Evolutionary conservation across 768 basidiomycete genomes (phyloP).

Genomic region (Sporobolomyces phaffii): DNA sequence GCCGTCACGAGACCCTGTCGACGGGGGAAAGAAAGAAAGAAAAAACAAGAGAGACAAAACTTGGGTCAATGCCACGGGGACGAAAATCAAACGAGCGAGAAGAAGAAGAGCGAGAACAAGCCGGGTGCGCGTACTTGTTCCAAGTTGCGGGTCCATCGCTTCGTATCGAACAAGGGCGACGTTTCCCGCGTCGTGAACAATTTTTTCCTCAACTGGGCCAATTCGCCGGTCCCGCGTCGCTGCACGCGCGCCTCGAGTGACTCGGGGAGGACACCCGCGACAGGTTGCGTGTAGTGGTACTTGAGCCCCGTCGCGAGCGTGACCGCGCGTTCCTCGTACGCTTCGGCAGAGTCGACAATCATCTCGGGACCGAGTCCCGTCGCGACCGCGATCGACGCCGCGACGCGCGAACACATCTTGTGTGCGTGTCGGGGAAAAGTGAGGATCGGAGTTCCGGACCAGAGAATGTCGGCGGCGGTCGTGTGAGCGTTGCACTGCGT

Average conservation of each 20-base stretch:
- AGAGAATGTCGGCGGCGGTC: slow-evolving; percentile 54
- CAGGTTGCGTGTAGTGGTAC: slow-evolving; percentile 27
- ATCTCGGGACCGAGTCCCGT: slow-evolving; percentile 54
- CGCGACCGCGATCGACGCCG: slow-evolving; percentile 52
- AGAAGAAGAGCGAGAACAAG: not conserved
- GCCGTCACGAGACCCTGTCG: slow-evolving; percentile 47
- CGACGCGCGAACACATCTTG: slow-evolving; percentile 56
- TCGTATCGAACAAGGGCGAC: slow-evolving; percentile 54
- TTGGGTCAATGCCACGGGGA: not conserved
- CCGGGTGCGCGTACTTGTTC: slow-evolving; percentile 50
- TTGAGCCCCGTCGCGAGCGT: slow-evolving; percentile 46
- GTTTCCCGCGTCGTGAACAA: slow-evolving; percentile 50
- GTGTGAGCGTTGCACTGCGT: slow-evolving; percentile 57
- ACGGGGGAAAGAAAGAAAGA: no score
- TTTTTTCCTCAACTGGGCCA: slow-evolving; percentile 49
- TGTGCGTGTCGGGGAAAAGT: slow-evolving; percentile 51
- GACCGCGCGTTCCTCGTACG: slow-evolving; percentile 53
- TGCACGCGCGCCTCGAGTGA: slow-evolving; percentile 19
- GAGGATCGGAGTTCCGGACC: slow-evolving; percentile 55
- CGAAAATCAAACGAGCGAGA: no score
- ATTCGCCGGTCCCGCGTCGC: slow-evolving; percentile 45
- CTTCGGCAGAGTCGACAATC: slow-evolving; percentile 51
- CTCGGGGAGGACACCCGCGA: slow-evolving; percentile 11
- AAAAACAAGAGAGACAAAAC: no score
- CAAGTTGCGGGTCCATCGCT: slow-evolving; percentile 52